Evolutionary conservation across 2,329 filamentous ascomycete species (phyloP), one percentile per base, ranked within the genome.

Genomic region (Thelonectria blattea): DNA sequence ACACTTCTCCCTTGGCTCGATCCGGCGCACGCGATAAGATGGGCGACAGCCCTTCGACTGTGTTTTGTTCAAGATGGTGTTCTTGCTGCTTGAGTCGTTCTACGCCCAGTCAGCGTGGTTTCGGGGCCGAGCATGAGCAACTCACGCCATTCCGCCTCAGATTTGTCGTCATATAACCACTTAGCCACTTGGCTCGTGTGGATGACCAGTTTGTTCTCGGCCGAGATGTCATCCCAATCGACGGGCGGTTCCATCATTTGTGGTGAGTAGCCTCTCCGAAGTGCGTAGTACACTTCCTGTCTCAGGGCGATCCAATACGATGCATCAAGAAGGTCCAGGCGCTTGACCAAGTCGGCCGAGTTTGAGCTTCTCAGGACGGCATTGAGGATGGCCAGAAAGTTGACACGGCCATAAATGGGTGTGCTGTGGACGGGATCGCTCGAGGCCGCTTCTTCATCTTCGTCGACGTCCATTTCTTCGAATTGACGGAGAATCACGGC

Each of bases 251-350:
- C 67, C 0, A 68, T 67, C 52, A 69, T 69, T 6, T 69, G 67
- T 0, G 67, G 65, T 0, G 67, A 58, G 0, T 66, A 69, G 0
- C 67, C 65, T 15, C 60, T 53, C 0, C 67, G 34, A 2, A 69
- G 49, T 0, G 67, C 65, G 17, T 68, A 69, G 1, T 69, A 69
- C 0, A 69, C 64, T 1, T 69, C 67, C 1, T 69, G 67, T 9
- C 67, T 53, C 0, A 69, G 2, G 0, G 67, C 67, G 12, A 68
- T 65, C 67, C 67, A 69, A 0, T 69, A 69, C 0, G 67, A 69
- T 0, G 64, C 65, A 1, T 68, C 61, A 0, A 69, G 27, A 0
- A 69, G 22, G 0, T 65, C 65, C 5, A 66, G 22, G 0, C 53
- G 64, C 3, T 67, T 55, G 0, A 62, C 55, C 1, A 69, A 20